A percentile compares a stretch with the other conserved stretches of the same genome.
Evolutionary conservation across 2,329 filamentous ascomycete genomes (phyloP).

Genomic region (Arthrobotrys entomopaga): DNA sequence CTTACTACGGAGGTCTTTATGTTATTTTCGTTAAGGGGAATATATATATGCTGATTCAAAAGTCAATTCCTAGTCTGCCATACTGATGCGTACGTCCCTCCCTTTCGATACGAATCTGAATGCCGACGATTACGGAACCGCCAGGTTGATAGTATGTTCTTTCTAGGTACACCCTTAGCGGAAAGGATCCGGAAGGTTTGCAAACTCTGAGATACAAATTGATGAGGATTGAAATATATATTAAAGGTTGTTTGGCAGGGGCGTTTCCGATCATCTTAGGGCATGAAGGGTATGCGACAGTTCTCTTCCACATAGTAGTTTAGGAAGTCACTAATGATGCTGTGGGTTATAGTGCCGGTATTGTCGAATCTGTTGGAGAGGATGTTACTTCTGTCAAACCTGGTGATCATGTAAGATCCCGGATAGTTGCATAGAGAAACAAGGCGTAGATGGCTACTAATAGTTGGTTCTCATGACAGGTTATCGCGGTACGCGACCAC

Average conservation of each 20-base stretch:
- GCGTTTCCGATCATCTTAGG: constrained; percentile 81
- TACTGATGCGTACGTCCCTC: constrained; percentile 72
- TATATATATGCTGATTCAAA: constrained; percentile 18
- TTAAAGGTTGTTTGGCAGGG: constrained; percentile 11
- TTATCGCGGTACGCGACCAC: constrained; percentile 39
- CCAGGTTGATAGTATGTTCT: constrained; percentile 18
- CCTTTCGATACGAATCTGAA: too few relatives aligned
- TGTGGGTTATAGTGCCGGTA: constrained; percentile 71
- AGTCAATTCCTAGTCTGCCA: constrained; percentile 76
- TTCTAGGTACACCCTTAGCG: constrained; percentile 90
- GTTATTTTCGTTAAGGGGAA: not conserved
- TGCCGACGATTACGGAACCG: not conserved
- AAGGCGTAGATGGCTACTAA: not conserved
- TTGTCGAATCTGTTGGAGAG: constrained; percentile 93
- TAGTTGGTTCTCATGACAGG: constrained; percentile 3
- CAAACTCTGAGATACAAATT: not conserved
- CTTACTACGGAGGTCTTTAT: not conserved
- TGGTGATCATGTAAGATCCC: constrained; percentile 78
- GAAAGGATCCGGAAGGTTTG: constrained; percentile 90
- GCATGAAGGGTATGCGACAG: constrained; percentile 71
- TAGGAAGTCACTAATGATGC: not conserved
- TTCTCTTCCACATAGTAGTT: not conserved
- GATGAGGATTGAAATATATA: not conserved
- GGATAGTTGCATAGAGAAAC: not conserved
- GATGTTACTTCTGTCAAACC: constrained; percentile 93